These are phyloP conservation scores for Schizochytrium sp. DNA, from an alignment of 108 stramenopile genomes.

Conservation along the genomic window DNA sequence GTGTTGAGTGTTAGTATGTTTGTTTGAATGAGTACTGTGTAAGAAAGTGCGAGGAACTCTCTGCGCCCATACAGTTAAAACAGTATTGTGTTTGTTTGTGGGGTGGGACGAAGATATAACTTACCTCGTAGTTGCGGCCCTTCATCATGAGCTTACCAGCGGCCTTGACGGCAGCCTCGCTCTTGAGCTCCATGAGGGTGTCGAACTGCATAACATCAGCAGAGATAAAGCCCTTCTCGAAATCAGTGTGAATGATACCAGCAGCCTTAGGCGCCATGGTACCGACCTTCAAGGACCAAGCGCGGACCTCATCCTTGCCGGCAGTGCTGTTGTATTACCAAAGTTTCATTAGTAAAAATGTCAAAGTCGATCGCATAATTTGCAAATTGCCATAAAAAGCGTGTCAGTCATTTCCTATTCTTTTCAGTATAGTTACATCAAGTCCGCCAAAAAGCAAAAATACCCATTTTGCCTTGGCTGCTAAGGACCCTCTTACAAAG, in stretches of 20 bases:
- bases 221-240: slow-evolving; percentile 99
- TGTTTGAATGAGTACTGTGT: neutral
- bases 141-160: slow-evolving; percentile 98
- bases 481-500: no score
- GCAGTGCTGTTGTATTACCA: slow-evolving; percentile 78
- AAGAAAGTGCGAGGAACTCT: no score
- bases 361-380: neutral
- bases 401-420: no score
- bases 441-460: no score
- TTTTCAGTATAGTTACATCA: no score
- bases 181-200: slow-evolving; percentile 92
- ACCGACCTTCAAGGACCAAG: slow-evolving; percentile 97
- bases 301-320: slow-evolving; percentile 96
- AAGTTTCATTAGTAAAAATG: neutral
- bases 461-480: no score
- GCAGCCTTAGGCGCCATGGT: slow-evolving; percentile 93
- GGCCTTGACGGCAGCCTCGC: slow-evolving; percentile 96
- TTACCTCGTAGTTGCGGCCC: slow-evolving; percentile 91
- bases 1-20: neutral
- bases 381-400: neutral
- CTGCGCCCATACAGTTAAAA: neutral
- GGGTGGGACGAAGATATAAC: neutral
- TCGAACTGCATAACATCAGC: slow-evolving; percentile 96
- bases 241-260: slow-evolving; percentile 98
- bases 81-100: neutral